Evolutionary conservation across 495 filamentous ascomycete species (phyloP).

Genomic region (Poronia punctata): DNA sequence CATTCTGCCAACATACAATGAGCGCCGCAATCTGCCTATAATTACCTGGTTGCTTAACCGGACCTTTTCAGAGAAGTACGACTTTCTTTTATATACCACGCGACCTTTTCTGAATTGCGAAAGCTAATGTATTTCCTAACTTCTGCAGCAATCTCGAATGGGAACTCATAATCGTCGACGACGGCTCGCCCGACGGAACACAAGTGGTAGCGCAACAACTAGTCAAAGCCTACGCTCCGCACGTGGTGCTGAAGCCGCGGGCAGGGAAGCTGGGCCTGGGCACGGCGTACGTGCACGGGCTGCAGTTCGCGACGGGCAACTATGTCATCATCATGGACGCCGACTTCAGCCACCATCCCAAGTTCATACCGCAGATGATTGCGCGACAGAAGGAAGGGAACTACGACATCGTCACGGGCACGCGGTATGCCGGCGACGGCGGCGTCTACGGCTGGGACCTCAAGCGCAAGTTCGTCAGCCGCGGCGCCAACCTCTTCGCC

Average conservation of each 20-base stretch:
- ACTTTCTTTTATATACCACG: too few relatives aligned
- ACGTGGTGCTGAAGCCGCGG: slow-evolving; percentile 77
- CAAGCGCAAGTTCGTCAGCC: slow-evolving; percentile 86
- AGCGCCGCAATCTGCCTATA: slow-evolving; percentile 92
- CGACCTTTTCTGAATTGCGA: too few relatives aligned
- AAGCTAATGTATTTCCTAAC: slow-evolving; percentile 8
- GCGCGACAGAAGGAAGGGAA: slow-evolving; percentile 57
- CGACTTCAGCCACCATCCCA: slow-evolving; percentile 97
- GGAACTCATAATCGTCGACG: slow-evolving; percentile 96
- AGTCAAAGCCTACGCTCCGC: slow-evolving; percentile 68
- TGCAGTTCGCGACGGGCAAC: slow-evolving; percentile 80
- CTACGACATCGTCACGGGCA: slow-evolving; percentile 96
- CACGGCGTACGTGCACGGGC: slow-evolving; percentile 92
- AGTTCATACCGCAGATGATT: slow-evolving; percentile 91
- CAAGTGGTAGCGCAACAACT: slow-evolving; percentile 85
- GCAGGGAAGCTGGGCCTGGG: slow-evolving; percentile 92
- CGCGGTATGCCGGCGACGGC: slow-evolving; percentile 81
- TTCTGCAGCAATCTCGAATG: slow-evolving; percentile 75
- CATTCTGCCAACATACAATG: slow-evolving; percentile 97
- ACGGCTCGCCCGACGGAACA: slow-evolving; percentile 93
- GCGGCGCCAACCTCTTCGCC: slow-evolving; percentile 91
- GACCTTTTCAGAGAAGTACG: slow-evolving; percentile 79
- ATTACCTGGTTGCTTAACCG: slow-evolving; percentile 87
- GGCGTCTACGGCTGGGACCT: slow-evolving; percentile 97
- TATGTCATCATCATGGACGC: slow-evolving; percentile 99